phyloP scores from a whole-genome alignment of 164 flowering plant genomes.

The Vitis rotundifolia region DNA sequence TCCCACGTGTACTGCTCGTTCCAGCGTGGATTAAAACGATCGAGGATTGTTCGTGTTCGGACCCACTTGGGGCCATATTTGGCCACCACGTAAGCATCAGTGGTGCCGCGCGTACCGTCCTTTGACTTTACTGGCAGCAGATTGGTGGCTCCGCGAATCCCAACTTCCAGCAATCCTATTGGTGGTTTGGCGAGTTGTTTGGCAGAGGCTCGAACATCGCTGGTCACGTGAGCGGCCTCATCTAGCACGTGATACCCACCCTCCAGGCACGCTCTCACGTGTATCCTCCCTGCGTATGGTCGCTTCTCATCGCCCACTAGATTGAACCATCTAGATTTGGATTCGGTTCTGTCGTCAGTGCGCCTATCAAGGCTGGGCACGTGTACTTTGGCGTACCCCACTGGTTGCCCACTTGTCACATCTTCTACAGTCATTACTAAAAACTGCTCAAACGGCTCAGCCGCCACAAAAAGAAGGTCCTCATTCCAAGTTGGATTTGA shows the following conservation, averaged over 20 bases:
- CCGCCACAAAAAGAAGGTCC: constrained; percentile 84
- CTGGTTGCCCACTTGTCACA: constrained; percentile 35
- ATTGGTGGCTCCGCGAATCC: constrained; percentile 80
- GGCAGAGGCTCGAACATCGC: constrained; percentile 83
- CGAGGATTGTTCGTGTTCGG: constrained; percentile 85
- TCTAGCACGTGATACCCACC: constrained; percentile 98
- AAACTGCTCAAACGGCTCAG: constrained; percentile 95
- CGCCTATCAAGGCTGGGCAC: constrained; percentile 65
- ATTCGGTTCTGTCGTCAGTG: constrained; percentile 50
- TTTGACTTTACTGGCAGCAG: constrained; percentile 82
- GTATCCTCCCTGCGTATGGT: constrained; percentile 78
- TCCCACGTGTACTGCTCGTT: constrained; percentile 97
- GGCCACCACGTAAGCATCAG: constrained; percentile 90
- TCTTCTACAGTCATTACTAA: constrained; percentile 76
- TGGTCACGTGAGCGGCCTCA: constrained; percentile 86
- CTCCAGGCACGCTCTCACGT: constrained; percentile 71
- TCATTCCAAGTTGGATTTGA: constrained; percentile 86
- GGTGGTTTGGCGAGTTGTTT: constrained; percentile 76
- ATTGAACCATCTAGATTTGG: constrained; percentile 81
- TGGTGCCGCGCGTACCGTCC: constrained; percentile 87
- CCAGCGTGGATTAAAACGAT: constrained; percentile 89
- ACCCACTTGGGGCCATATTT: constrained; percentile 98
- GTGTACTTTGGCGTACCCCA: constrained; percentile 67
- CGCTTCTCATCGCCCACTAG: constrained; percentile 49
- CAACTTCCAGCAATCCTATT: constrained; percentile 84